These are phyloP conservation scores for Amphicarpaea edgeworthii DNA, from an alignment of 306 rosid genomes.

Conservation along the genomic window DNA sequence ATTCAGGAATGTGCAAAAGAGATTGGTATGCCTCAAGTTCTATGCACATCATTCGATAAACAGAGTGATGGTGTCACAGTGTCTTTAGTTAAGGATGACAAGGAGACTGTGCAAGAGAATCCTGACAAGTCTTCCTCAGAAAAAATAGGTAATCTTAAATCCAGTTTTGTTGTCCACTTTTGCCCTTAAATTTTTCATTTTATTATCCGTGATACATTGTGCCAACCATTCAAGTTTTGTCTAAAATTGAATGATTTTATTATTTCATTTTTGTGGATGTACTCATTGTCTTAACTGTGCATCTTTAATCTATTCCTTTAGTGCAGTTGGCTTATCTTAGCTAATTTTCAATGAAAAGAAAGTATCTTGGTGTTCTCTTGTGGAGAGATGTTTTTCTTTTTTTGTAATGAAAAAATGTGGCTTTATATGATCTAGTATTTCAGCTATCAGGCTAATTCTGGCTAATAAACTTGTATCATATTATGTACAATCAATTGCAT, in stretches of 20 bases:
- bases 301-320: conserved; percentile 30
- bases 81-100: conserved; percentile 45
- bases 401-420: background rate
- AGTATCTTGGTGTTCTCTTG: conserved; percentile 8
- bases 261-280: conserved; percentile 7
- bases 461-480: background rate
- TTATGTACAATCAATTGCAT: conserved; percentile 10
- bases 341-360: conserved; percentile 2
- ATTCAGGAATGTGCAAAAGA: conserved; percentile 55
- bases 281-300: background rate
- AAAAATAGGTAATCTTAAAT: conserved; percentile 57
- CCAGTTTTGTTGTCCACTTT: conserved; percentile 14
- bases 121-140: conserved; percentile 45
- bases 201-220: conserved; percentile 21
- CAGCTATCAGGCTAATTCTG: background rate
- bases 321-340: too few relatives aligned
- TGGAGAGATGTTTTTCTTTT: background rate
- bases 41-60: conserved; percentile 52
- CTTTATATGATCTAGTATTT: conserved; percentile 24
- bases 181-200: conserved; percentile 2
- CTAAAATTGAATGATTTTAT: background rate
- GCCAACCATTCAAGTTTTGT: conserved; percentile 24
- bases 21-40: conserved; percentile 48
- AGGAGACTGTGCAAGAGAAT: conserved; percentile 38
- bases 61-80: conserved; percentile 45